Evolutionary conservation across 2,329 filamentous ascomycete species (phyloP), one percentile per base, ranked within the genome.

Genomic region (Talaromyces sp.): DNA sequence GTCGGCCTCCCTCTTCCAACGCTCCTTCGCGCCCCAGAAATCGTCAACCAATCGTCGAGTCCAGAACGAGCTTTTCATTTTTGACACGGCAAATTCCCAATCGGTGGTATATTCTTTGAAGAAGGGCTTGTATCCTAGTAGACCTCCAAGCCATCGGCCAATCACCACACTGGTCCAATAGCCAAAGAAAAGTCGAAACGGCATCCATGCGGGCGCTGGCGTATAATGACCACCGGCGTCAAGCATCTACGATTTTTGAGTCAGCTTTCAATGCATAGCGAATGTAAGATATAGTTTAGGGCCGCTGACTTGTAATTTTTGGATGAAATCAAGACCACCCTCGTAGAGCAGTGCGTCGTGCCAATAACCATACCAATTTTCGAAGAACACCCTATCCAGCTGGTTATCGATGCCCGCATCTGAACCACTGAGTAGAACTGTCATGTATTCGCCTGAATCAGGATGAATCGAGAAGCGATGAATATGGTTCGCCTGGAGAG

Each of bases 341-440:
- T 57, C 33, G 16, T 59, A 39, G 33, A 57, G 17, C 24, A 53
- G 24, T 1, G 54, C 54, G 27, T 59, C 57, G 11, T 59, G 57
- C 54, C 54, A 59, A 19, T 57, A 59, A 14, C 57, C 57, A 7
- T 59, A 59, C 57, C 54, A 57, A 22, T 59, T 59, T 24, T 59
- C 57, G 20, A 59, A 59, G 40, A 57, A 59, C 6, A 57, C 19
- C 9, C 57, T 46, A 27, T 59, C 54, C 10, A 59, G 51, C 49
- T 59, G 48, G 27, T 55, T 51, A 22, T 59, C 54, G 9, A 37
- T 46, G 1, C 57, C 57, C 0, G 57, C 52, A 35, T 59, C 57
- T 7, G 54, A 57, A 3, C 51, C 57, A 42, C 54, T 57, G 22
- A 57, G 47, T n/a, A 35, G 33, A 2, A 59, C 52, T 0, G 54